These are phyloP conservation scores for Terana coerulea DNA, from an alignment of 768 basidiomycete genomes.

Conservation along the genomic window DNA sequence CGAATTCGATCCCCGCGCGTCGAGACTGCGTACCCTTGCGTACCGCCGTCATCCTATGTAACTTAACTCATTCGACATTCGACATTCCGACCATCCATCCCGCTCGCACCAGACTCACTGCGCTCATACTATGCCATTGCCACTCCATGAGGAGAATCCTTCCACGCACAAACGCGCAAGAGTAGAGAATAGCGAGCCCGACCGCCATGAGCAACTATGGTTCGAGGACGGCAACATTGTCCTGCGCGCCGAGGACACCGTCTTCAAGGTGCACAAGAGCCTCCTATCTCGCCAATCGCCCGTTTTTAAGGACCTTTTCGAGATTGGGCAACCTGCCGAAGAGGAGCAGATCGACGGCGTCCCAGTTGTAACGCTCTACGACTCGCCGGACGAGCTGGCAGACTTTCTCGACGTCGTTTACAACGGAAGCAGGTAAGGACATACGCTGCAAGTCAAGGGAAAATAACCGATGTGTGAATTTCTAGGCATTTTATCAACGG, in stretches of 20 bases:
- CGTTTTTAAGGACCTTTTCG: slow-evolving; percentile 68
- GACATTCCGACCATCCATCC: no score
- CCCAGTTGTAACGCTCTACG: slow-evolving; percentile 2
- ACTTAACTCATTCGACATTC: no score
- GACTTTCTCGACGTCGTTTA: background rate
- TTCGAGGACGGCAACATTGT: slow-evolving; percentile 9
- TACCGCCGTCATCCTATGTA: no score
- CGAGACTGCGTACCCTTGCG: no score
- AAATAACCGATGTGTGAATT: no score
- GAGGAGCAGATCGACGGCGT: background rate
- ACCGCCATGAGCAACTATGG: slow-evolving; percentile 3
- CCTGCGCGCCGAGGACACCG: background rate
- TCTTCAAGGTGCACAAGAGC: slow-evolving; percentile 4
- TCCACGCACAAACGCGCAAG: no score
- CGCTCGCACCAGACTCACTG: no score
- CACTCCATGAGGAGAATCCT: no score
- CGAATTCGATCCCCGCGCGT: no score
- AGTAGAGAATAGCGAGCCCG: no score
- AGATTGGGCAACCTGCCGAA: slow-evolving; percentile 52
- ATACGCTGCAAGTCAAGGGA: no score
- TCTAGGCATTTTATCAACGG: background rate
- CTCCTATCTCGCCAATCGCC: slow-evolving; percentile 14
- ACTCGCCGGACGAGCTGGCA: background rate
- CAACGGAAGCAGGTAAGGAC: background rate
- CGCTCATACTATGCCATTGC: no score